Conservation (phyloP, 2,329 filamentous ascomycete genomes). For the Scedosporium minutisporum region DNA sequence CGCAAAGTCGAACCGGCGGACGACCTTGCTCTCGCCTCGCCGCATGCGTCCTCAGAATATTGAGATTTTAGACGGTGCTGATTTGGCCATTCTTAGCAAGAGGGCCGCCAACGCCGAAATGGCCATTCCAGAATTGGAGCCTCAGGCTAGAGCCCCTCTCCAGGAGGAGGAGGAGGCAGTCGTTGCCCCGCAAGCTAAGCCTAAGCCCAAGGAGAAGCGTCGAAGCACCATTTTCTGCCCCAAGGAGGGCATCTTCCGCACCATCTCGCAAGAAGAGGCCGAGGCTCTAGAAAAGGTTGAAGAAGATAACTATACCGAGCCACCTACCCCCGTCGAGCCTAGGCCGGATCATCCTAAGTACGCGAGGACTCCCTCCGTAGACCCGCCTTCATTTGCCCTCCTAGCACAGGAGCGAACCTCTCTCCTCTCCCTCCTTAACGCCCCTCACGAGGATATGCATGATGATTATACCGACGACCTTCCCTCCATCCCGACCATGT, state of each 20-base stretch:
- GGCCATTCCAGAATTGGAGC: background rate
- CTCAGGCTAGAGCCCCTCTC: background rate
- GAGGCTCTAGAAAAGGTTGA: conserved; percentile 28
- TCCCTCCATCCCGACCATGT: conserved; percentile 31
- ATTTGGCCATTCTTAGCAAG: conserved; percentile 30
- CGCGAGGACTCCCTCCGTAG: conserved; percentile 51
- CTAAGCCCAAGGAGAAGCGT: background rate
- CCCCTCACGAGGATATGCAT: conserved; percentile 26
- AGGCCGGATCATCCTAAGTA: conserved; percentile 30
- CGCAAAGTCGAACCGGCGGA: conserved; percentile 27
- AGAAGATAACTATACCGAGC: conserved; percentile 15
- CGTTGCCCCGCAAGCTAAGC: background rate
- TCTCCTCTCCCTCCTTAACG: conserved; percentile 51
- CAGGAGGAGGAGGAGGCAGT: background rate
- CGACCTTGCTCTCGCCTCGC: conserved; percentile 22
- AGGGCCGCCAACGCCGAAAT: background rate
- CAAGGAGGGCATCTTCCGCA: conserved; percentile 53
- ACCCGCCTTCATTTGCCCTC: conserved; percentile 50
- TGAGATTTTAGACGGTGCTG: conserved; percentile 30
- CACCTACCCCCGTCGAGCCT: conserved; percentile 22
- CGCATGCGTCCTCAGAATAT: conserved; percentile 24
- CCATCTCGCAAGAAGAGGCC: conserved; percentile 45
- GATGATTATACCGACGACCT: conserved; percentile 25
- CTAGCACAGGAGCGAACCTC: conserved; percentile 45
- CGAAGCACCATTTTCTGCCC: conserved; percentile 48